Evolutionary conservation across 768 basidiomycete genomes (phyloP).

Genomic region (Coprinopsis sp.): DNA sequence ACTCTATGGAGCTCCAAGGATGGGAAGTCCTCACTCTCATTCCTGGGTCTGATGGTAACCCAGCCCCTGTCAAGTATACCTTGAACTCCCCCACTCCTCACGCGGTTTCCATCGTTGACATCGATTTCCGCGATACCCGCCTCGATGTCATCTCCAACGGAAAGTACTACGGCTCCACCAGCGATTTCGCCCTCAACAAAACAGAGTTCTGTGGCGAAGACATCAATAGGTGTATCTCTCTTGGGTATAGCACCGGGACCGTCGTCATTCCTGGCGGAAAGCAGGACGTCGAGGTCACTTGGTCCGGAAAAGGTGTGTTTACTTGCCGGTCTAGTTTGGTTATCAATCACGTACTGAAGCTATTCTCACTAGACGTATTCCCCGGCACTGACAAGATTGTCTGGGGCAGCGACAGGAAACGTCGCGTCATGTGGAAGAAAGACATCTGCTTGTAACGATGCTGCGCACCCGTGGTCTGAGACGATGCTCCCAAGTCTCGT

Average conservation of each 20-base stretch:
- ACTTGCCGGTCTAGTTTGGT: too few species aligned
- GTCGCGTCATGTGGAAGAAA: constrained; percentile 3
- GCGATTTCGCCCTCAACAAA: constrained; percentile 1
- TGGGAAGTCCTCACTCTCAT: neutral
- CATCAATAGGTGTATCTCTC: neutral
- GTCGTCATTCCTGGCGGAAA: neutral
- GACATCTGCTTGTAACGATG: neutral
- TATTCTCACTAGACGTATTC: constrained; percentile 2
- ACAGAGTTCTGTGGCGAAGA: constrained; percentile 2
- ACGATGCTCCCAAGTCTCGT: too few species aligned
- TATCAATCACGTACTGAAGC: too few species aligned
- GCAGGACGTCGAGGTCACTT: constrained; percentile 2
- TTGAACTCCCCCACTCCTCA: constrained; percentile 2
- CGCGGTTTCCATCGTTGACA: constrained; percentile 1
- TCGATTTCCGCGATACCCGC: constrained; percentile 1
- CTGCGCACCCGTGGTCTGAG: neutral
- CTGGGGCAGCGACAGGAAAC: constrained; percentile 1
- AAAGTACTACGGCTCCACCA: constrained; percentile 1
- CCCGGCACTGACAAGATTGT: constrained; percentile 3
- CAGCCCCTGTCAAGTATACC: neutral
- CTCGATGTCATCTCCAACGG: neutral
- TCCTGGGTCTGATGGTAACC: constrained; percentile 1
- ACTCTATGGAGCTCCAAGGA: constrained; percentile 1
- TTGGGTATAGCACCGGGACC: neutral
- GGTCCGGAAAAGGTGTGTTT: constrained; percentile 1